These are phyloP conservation scores for Zymoseptoria tritici DNA, from an alignment of 2,329 filamentous ascomycete genomes.

Conservation along the genomic window DNA sequence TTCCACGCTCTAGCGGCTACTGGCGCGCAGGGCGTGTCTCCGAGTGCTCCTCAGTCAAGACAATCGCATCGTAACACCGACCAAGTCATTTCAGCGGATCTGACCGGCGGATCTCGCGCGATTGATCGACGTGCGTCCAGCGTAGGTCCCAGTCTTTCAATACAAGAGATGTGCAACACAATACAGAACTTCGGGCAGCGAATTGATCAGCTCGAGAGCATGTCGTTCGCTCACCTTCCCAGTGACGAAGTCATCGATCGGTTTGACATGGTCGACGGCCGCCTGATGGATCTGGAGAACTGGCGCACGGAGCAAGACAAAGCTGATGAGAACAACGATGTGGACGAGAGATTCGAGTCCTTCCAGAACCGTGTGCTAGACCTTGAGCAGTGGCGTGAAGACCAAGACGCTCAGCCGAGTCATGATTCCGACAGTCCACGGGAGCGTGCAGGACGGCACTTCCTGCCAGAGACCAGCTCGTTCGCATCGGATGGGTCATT, in stretches of 20 bases:
- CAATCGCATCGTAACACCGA: slow-evolving; percentile 2
- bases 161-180: slow-evolving; percentile 47
- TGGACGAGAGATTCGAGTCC: slow-evolving; percentile 24
- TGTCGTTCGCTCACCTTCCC: slow-evolving; percentile 59
- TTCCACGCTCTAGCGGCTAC: slow-evolving; percentile 8
- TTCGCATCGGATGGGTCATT: slow-evolving; percentile 35
- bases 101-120: neutral
- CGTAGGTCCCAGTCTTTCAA: slow-evolving; percentile 22
- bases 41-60: neutral
- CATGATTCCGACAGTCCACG: slow-evolving; percentile 18
- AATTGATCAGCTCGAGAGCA: slow-evolving; percentile 61
- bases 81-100: neutral
- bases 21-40: neutral
- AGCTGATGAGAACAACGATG: slow-evolving; percentile 29
- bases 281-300: slow-evolving; percentile 62
- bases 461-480: slow-evolving; percentile 30
- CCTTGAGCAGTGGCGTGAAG: slow-evolving; percentile 47
- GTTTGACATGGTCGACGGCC: slow-evolving; percentile 58
- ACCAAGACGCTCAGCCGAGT: slow-evolving; percentile 21
- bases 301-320: slow-evolving; percentile 29
- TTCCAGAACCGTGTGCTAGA: slow-evolving; percentile 60
- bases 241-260: slow-evolving; percentile 63
- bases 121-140: slow-evolving; percentile 4
- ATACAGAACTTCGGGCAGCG: slow-evolving; percentile 45
- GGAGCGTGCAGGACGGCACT: slow-evolving; percentile 22